Percentiles rank a stretch among this genome's conserved stretches.
Conservation (phyloP, 306 rosid genomes). For the Phaseolus lunatus region DNA sequence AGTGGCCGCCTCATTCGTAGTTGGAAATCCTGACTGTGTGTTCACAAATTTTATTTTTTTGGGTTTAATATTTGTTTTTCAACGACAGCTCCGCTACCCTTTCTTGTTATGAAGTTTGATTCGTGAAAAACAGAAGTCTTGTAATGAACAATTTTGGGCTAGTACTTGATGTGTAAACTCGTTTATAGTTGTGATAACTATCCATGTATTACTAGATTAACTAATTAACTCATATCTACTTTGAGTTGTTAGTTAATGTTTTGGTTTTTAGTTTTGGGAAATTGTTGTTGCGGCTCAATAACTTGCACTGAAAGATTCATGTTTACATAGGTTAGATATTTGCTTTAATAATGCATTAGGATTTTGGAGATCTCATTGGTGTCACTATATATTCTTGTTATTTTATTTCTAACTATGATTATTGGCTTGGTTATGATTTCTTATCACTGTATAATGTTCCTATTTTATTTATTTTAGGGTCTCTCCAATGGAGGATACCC, state of each 20-base stretch:
- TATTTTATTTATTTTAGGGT: slow-evolving; percentile 47
- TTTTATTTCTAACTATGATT: background rate
- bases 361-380: slow-evolving; percentile 8
- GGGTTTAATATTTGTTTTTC: slow-evolving; percentile 2
- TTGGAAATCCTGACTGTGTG: slow-evolving; percentile 3
- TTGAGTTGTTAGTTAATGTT: background rate
- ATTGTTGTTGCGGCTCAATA: background rate
- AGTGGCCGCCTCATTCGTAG: background rate
- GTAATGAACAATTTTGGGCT: background rate
- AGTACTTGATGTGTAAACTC: background rate
- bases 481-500: slow-evolving; percentile 71
- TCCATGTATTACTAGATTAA: background rate
- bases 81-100: background rate
- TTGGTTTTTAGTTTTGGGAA: slow-evolving; percentile 12
- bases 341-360: background rate
- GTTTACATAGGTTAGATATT: slow-evolving; percentile 1
- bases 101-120: slow-evolving; percentile 1
- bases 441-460: slow-evolving; percentile 5
- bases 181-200: background rate
- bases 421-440: background rate
- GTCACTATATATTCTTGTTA: background rate
- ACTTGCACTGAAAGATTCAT: background rate
- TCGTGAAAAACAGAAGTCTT: slow-evolving; percentile 21
- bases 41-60: background rate
- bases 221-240: background rate